These are phyloP conservation scores for Cladophialophora yegresii DNA, from an alignment of 2,329 filamentous ascomycete species.

Conservation along the genomic window DNA sequence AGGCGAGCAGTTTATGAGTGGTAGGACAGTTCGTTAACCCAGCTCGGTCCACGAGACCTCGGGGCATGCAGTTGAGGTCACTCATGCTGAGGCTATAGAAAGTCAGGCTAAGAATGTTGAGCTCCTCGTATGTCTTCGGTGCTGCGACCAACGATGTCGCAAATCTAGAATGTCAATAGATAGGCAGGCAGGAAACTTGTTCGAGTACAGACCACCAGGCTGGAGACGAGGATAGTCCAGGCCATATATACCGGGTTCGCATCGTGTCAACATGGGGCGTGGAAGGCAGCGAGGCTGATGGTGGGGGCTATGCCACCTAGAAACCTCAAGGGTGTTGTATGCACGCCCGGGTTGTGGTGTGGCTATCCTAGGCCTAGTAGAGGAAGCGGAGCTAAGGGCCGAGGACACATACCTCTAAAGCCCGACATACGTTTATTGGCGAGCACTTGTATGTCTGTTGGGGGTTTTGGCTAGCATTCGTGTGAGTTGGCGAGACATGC, in stretches of 20 bases:
- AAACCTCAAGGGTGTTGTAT: conserved; percentile 10
- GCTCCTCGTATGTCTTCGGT: not conserved
- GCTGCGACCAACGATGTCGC: not conserved
- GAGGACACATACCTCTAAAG: not conserved
- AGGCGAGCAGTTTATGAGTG: conserved; percentile 6
- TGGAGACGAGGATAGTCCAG: not conserved
- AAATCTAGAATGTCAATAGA: not conserved
- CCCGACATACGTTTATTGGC: not conserved
- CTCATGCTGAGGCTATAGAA: not conserved
- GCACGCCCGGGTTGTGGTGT: not conserved
- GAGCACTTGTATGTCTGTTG: not conserved
- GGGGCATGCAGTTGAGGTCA: conserved; percentile 8
- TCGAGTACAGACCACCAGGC: conserved; percentile 7
- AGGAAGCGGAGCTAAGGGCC: not conserved
- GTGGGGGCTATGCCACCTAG: conserved; percentile 7
- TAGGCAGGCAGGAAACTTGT: not conserved
- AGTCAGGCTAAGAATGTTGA: not conserved
- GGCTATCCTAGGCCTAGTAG: not conserved
- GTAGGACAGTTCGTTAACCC: conserved; percentile 9
- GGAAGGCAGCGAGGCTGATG: not conserved
- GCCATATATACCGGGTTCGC: conserved; percentile 7
- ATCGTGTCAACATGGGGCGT: not conserved
- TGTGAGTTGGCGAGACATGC: not conserved
- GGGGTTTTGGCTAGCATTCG: not conserved
- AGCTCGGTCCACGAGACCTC: conserved; percentile 7